Evolutionary conservation across 805 yeast species (phyloP), one percentile per base, ranked within the genome.

Genomic region (Candida vartiovaarae): DNA sequence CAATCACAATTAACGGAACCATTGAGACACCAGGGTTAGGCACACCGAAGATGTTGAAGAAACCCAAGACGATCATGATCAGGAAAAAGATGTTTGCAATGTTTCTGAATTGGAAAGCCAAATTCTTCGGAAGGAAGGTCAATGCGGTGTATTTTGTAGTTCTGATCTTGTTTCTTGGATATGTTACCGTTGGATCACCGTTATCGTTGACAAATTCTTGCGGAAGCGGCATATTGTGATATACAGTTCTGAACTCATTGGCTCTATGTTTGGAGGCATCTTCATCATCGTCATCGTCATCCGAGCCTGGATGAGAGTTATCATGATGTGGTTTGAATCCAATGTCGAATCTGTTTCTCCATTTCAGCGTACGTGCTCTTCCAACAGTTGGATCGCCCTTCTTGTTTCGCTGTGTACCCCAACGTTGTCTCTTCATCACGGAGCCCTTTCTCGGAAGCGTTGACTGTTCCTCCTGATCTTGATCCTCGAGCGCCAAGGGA

Each of bases 71-170:
- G 56, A 82, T 82, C 65, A 87, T 70, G 32, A 80, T 67, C 55
- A 91, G 67, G 73, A 91, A 91, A 68, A 89, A 91, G 40, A 87
- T 68, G 64, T 91, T 91, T 36, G 99, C 99, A 49, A 90, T 77
- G 62, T 90, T 91, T 53, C 76, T 78, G 63, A 90, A 90, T 67
- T 93, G 98, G 50, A 76, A 73, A 38, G 66, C 63, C 39, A 91
- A 62, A 64, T 91, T 89, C 62, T 89, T 89, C 3, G 98, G 98
- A 29, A 93, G 51, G 58, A 91, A 91, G 7, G 88, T 71, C 38
- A 93, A 60, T 5, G 98, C 96, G 3, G 97, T 91, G 64, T 91
- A 91, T 67, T 88, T 91, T 3, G 99, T 88, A 0, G 98, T 89
- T 68, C 97, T 79, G 53, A 93, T 87, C 63, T 93, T 90, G 69